Conservation (phyloP, 148 eudicot genomes). For the Dianthus caryophyllus region DNA sequence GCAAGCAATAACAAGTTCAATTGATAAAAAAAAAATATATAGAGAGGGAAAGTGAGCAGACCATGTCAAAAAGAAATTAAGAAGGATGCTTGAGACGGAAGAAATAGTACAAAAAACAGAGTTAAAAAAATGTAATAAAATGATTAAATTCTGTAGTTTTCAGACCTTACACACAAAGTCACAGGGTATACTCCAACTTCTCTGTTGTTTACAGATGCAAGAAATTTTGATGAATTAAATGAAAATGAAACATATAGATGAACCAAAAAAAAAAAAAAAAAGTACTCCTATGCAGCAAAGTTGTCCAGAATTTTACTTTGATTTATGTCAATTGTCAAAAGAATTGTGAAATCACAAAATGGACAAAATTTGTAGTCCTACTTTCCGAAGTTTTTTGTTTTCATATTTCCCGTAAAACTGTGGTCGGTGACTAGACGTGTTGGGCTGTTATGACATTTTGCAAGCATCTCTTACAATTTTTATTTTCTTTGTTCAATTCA, state of each 20-base stretch:
- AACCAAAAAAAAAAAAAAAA: no score
- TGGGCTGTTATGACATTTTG: constrained; percentile 8
- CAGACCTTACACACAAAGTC: constrained; percentile 9
- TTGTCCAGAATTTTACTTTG: no score
- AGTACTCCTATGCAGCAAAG: no score
- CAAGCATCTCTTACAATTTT: not conserved
- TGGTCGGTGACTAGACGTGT: constrained; percentile 14
- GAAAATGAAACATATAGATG: not conserved
- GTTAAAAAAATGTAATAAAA: constrained; percentile 16
- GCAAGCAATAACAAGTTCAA: not conserved
- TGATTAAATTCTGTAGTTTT: not conserved
- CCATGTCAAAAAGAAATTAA: constrained; percentile 7
- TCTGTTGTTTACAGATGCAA: constrained; percentile 20
- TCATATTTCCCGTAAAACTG: not conserved
- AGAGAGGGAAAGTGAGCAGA: not conserved
- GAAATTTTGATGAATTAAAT: not conserved
- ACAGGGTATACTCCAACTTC: not conserved
- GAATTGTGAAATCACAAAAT: no score
- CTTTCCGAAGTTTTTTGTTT: not conserved
- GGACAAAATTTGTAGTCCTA: not conserved
- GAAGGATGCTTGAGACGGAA: constrained; percentile 21
- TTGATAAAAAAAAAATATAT: no score
- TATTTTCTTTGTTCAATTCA: no score
- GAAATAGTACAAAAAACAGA: constrained; percentile 6
- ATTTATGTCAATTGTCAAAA: not conserved